Conservation (phyloP, 202 grass and related monocot genomes). For the Bolboschoenoplectus hybrid region DNA sequence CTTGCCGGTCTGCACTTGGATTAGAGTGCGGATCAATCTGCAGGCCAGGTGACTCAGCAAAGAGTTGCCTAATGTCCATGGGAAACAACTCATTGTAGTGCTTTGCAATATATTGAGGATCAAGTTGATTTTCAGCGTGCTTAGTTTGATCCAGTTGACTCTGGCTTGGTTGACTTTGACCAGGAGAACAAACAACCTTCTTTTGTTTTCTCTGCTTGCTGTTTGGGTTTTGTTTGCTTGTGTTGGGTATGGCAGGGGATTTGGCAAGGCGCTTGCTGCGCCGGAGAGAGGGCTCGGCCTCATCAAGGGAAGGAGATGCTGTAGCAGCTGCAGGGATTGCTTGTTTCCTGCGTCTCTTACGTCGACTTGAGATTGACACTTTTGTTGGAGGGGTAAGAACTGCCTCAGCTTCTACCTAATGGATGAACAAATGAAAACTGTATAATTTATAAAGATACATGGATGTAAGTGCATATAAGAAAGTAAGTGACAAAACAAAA, state of each 20-base stretch:
- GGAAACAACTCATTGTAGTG: slow-evolving; percentile 36
- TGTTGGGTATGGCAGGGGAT: slow-evolving; percentile 23
- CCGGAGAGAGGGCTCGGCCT: slow-evolving; percentile 39
- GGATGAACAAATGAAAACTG: not conserved
- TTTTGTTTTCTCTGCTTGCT: not conserved
- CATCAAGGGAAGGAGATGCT: slow-evolving; percentile 36
- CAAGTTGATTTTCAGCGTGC: not conserved
- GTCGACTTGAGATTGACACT: slow-evolving; percentile 21
- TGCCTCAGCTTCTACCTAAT: not conserved
- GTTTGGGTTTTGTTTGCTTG: slow-evolving; percentile 22
- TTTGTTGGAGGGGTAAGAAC: not conserved
- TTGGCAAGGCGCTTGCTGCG: slow-evolving; percentile 51
- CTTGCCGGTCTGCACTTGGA: not conserved
- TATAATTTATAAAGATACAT: not conserved
- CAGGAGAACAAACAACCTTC: slow-evolving; percentile 34
- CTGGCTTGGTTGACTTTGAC: slow-evolving; percentile 31
- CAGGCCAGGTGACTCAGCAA: not conserved
- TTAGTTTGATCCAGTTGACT: slow-evolving; percentile 3
- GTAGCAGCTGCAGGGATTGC: not conserved
- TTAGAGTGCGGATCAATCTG: not conserved
- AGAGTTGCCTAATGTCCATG: not conserved
- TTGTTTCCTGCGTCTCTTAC: slow-evolving; percentile 44
- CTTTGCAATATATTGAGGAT: slow-evolving; percentile 32
- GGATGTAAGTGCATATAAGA: slow-evolving; percentile 11
- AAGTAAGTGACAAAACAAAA: not conserved